Base-by-base conservation (phyloP, 2,329 filamentous ascomycete species). In the Penicillium rolfsii region DNA sequence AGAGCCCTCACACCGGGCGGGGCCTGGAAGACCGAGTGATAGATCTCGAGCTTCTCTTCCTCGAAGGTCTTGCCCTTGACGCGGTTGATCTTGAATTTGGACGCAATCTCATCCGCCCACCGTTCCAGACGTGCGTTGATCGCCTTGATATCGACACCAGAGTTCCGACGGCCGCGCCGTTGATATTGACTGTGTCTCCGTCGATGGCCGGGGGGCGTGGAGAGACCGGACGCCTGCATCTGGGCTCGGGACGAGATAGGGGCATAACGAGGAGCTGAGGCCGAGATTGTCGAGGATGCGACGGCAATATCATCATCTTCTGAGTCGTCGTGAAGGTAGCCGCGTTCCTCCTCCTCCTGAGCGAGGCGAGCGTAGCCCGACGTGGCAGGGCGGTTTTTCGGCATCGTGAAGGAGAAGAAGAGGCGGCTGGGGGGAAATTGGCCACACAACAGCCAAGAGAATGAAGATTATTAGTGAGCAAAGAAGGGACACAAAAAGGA, bases 91-190 rank as follows among this genome's bases (percentile, higher is more conserved):
- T 97, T 98, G 84, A 99, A 98, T 71, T 96, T 95, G 68, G 92
- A 91, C 33, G 95, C 93, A 72, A 99, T 98, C 79, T 99, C 95
- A 70, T 98, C 95, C 16, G 95, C 95, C 95, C 95, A 99, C 74
- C 91, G 85, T 79, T 99, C 95, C 28, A 99, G 82, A 26, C 95
- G 86, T 61, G 94, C 93, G 77, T 99, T 99, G 79, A 99, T 98
- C 62, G 95, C 95, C 76, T 98, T 98, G 74, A 99, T 91, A 73
- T 99, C 95, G 19, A 99, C 94, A 3, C 93, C 94, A 22, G 92
- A 84, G 71, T 93, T 95, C 73, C 91, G 90, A 65, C 88, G 83
- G 62, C 82, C 79, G 55, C 86, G 83, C 64, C 83, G 79, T 28
- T 65, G 60, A 75, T 84, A 69, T 73, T 79, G 69, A 80, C 82